Evolutionary conservation across 2,329 filamentous ascomycete genomes (phyloP), one percentile per base, ranked within the genome.

Genomic region (Aspergillus ochraceus): DNA sequence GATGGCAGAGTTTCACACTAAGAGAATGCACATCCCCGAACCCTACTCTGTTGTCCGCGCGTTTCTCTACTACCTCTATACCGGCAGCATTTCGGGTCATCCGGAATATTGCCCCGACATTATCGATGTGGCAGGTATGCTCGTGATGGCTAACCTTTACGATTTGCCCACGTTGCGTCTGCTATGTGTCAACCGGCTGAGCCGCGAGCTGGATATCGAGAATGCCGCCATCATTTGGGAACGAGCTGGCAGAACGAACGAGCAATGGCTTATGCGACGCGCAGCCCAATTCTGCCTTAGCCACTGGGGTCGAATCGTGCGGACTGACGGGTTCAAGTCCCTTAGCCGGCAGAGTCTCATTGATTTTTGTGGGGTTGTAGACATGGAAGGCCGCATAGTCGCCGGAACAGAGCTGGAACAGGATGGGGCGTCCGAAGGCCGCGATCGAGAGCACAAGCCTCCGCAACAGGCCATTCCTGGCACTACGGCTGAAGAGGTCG

Each of bases 141-240:
- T 99, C 3, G 94, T 99, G 64, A 96, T 99, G 91, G 92, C 92
- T 49, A 97, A 98, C 74, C 91, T 98, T 51, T 99, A 99, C 79
- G 94, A 97, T 72, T 96, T 99, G 80, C 93, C 93, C 1, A 92
- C 95, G 66, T 86, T 99, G 24, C 90, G 94, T 20, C 85, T 97
- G 8, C 83, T 98, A 1, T 97, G 94, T 73, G 90, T 98, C 57
- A 94, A 97, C 72, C 87, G 95, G 9, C 84, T 99, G 3, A 89
- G 90, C 58, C 90, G 91, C 62, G 95, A 99, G 72, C 85, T 99
- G 3, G 94, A 98, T 72, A 90, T 98, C 45, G 91, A 96, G 61
- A 92, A 97, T 71, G 94, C 94, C 2, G 97, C 95, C 64, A 89
- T 96, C 67, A 93, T 97, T 58, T 99, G 96, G 92, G 93, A 98